Conservation (phyloP, 1,139 yeast species). For the Pichia sp. region DNA sequence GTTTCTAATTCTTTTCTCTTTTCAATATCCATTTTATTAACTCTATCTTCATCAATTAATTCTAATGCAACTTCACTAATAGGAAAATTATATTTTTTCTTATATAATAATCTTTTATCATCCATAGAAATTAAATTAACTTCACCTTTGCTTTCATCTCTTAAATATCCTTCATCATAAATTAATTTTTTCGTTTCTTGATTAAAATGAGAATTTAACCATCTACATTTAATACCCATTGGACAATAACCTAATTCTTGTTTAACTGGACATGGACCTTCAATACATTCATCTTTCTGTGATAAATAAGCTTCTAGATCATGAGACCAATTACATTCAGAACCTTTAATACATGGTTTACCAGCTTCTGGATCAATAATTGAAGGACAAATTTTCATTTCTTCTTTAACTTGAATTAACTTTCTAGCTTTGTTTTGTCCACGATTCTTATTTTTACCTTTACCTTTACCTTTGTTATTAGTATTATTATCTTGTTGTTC, state of each 20-base stretch:
- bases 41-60: constrained; percentile 27
- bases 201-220: constrained; percentile 72
- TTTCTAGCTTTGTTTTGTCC: constrained; percentile 93
- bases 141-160: constrained; percentile 44
- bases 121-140: constrained; percentile 56
- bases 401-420: constrained; percentile 60
- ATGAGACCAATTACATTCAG: constrained; percentile 71
- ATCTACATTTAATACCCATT: constrained; percentile 85
- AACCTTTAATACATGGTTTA: constrained; percentile 62
- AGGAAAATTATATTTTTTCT: constrained; percentile 53
- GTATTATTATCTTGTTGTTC: constrained; percentile 31
- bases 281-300: constrained; percentile 65
- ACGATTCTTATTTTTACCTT: constrained; percentile 37
- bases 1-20: constrained; percentile 38
- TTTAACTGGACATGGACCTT: constrained; percentile 78
- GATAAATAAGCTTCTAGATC: constrained; percentile 58
- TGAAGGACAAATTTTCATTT: constrained; percentile 60
- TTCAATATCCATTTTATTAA: constrained; percentile 24
- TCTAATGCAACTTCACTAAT: constrained; percentile 42
- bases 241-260: constrained; percentile 85
- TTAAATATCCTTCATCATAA: constrained; percentile 25
- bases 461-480: constrained; percentile 22
- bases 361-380: constrained; percentile 44
- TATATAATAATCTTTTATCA: constrained; percentile 52
- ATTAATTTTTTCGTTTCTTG: constrained; percentile 42